Evolutionary conservation across 2,329 filamentous ascomycete genomes (phyloP), one percentile per base, ranked within the genome.

Genomic region (Phaeophleospora eucalypticola): DNA sequence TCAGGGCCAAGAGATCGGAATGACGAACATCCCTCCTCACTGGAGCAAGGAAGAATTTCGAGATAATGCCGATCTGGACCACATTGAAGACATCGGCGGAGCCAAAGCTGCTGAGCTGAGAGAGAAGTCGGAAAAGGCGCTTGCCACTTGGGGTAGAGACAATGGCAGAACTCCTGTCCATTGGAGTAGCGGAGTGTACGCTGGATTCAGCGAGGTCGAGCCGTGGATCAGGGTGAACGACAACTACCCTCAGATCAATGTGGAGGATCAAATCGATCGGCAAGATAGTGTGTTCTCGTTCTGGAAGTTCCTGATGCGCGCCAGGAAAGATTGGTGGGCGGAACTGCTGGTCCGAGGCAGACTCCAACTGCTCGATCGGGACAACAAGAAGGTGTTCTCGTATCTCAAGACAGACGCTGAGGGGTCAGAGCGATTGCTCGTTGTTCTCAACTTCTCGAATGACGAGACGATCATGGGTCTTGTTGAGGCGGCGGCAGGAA

Each of bases 151-250:
- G 34, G 34, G 34, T n/a, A 43, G 53, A 34, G 53, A 56, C 36
- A 44, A 87, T 58, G 75, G 81, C 7, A 73, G 84, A n/a, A 75
- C 80, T 3, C 84, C 84, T 0, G 80, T 87, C 70, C 81, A 83
- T 52, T 87, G 84, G 84, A 73, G 75, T 46, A 71, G 63, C 1
- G 48, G 39, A 15, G 66, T 68, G 0, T 72, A 82, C 52, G 81
- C 79, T 0, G 84, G 84, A 1, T 87, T 87, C 67, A 81, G 80
- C 14, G 15, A 43, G 6, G 33, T 14, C 4, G 49, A 18, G 10
- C 52, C 49, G 14, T 54, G 52, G 52, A 52, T 54, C 38, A 48
- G 37, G 8, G 36, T 54, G 14, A 54, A 54, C 19, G 41, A 52
- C 17, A 36, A 36, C 34, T 36, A 36, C n/a, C 7, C 34, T 7